A percentile compares a stretch with the other conserved stretches of the same genome.
Evolutionary conservation across 192 early-diverging fungal species (phyloP).

Genomic region (Globomyces pollinis-pini): DNA sequence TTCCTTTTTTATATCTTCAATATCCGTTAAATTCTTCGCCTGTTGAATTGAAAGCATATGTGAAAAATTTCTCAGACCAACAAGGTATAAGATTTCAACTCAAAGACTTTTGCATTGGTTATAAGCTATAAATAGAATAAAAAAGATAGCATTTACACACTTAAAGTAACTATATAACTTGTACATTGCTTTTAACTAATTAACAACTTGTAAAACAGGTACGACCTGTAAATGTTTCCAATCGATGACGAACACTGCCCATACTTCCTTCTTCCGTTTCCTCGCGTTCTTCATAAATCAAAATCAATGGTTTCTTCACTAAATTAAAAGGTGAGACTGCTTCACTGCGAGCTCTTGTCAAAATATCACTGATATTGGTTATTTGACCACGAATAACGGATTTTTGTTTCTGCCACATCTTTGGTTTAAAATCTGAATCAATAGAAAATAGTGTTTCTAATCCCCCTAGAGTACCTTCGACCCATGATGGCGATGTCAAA

Average conservation of each 20-base stretch:
- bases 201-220: slow-evolving; percentile 6
- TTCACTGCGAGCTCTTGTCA: slow-evolving; percentile 13
- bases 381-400: slow-evolving; percentile 80
- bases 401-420: slow-evolving; percentile 76
- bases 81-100: too few species aligned
- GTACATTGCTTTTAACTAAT: too few species aligned
- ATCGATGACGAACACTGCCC: slow-evolving; percentile 31
- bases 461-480: slow-evolving; percentile 64
- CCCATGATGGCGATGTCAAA: slow-evolving; percentile 67
- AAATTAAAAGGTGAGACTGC: slow-evolving; percentile 31
- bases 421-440: slow-evolving; percentile 71
- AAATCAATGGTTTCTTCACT: slow-evolving; percentile 37
- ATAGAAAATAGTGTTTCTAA: slow-evolving; percentile 57
- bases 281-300: slow-evolving; percentile 40
- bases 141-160: too few species aligned
- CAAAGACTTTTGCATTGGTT: too few species aligned
- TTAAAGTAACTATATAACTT: too few species aligned
- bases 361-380: slow-evolving; percentile 69
- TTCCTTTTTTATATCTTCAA: neutral
- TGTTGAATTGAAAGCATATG: neutral
- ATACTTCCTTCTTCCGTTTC: slow-evolving; percentile 14
- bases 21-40: slow-evolving; percentile 1
- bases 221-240: slow-evolving; percentile 40
- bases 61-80: too few species aligned
- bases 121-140: too few species aligned